Evolutionary conservation across 208 protist species (phyloP), one percentile per base, ranked within the genome.

Genomic region (Wallacemonas sp.): DNA sequence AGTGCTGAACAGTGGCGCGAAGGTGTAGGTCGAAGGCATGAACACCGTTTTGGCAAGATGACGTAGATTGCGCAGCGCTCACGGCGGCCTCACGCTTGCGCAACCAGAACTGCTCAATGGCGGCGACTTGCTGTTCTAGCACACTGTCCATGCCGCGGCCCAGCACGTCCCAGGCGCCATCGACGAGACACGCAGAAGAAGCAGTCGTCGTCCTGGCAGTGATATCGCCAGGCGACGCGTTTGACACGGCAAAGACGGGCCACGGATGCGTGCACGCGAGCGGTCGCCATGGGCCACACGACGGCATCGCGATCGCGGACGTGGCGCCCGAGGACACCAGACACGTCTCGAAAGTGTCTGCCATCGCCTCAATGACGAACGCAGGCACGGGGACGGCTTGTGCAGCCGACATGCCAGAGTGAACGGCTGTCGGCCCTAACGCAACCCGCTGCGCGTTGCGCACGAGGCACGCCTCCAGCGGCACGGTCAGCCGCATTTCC

Each of bases 331-430:
- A 36, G 47, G 49, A 4, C 17, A 39, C 19, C 26, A 43, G 38
- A 21, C 72, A 74, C 21, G 14, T 23, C 26, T 92, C 86, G 60
- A 92, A 88, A 2, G 70, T 49, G 0, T 78, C 80, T 61, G 72
- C 24, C 80, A 92, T 85, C 17, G 76, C 61, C 36, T 64, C 63
- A 41, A 93, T 82, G 24, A 90, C 81, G 23, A 73, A 43, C 14
- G 72, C 36, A 2, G 81, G 81, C 58, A 85, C 73, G 49, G 78
- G 72, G 11, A 46, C 33, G 33, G 21, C 30, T n/a, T n/a, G n/a
- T n/a, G n/a, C n/a, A n/a, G n/a, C n/a, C n/a, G n/a, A n/a, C n/a
- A n/a, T n/a, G n/a, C n/a, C n/a, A n/a, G n/a, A n/a, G n/a, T n/a
- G n/a, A n/a, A n/a, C n/a, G n/a, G n/a, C n/a, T n/a, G n/a, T n/a